Evolutionary conservation across 106 monocot species (phyloP), one percentile per base, ranked within the genome.

Genomic region (Vanilla planifolia): DNA sequence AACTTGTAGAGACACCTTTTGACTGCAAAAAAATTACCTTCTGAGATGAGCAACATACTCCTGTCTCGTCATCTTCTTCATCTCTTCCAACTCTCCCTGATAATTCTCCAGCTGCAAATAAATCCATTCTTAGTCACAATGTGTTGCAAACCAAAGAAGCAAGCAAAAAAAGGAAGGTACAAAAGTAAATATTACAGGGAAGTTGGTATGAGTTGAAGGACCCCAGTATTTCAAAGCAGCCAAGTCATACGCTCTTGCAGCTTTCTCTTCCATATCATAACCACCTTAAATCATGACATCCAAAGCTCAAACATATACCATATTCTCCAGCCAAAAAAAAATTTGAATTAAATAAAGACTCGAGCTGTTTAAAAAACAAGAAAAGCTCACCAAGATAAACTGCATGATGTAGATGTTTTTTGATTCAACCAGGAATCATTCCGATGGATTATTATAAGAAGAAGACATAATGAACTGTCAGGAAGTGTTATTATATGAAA

Each of bases 201-300:
- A 92, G 69, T 92, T 92, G 33, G 86, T 79, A 14, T 70, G 60
- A 39, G 86, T 80, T 16, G 86, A 80, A 28, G 63, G 64, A 34
- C 91, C 91, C 91, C 91, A 92, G 55, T 92, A 92, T 74, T 92
- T 92, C 71, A 92, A 75, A 77, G 86, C 83, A 2, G 86, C 86
- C 52, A 86, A 68, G 48, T 92, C 86, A 51, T 92, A 92, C 0
- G 91, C 91, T 61, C 65, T 75, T 48, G 91, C 91, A 48, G 91
- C 91, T 27, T 76, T 77, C 53, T 70, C 82, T 75, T 92, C 91
- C 43, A 74, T 72, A 59, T 83, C 91, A 67, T 92, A 86, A 3
- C 86, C 91, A 1, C 91, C 91, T 92, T 44, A n/a, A 81, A 25
- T 50, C 37, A 0, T 25, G 10, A 23, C 7, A 60, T 20, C 1